Base-by-base conservation (phyloP, 352 stramenopile species). In the Peronospora farinosa region DNA sequence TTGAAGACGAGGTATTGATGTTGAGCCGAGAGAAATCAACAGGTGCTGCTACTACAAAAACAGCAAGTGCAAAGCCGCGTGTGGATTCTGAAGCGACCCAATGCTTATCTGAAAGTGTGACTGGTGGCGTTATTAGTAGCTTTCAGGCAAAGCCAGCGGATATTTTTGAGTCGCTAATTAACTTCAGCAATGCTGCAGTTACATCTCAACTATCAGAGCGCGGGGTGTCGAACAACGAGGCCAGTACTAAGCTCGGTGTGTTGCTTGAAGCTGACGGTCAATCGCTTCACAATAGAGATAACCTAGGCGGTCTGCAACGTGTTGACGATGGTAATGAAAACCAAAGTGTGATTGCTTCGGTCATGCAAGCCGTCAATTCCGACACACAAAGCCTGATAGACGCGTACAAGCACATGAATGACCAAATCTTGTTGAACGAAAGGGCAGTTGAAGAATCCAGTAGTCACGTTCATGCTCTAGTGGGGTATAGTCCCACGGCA, bases 371-470 rank as follows among this genome's bases (percentile, higher is more conserved):
- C 12, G 10, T 44, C 37, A 31, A 37, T 21, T 57, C 41, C 12
- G 46, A 66, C 16, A 54, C 52, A 41, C 37, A 13, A 41, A 58
- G 46, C 31, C 38, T 65, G 17, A 32, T 69, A 35, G 50, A 61
- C 33, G 44, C 56, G 10, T 77, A 77, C 53, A 64, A 56, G 19
- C 41, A 66, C 38, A 50, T 71, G 31, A 75, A 76, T 37, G 50
- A 74, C 19, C 50, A 69, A 45, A 70, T 65, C 33, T 51, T 68
- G 40, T 51, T 74, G 30, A 78, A 81, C 47, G 62, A 80, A 50
- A 62, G 44, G 15, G 63, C 55, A 0, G 42, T 78, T 30, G 57
- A 64, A 31, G 54, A 66, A 36, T 62, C 52, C 48, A 57, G 30
- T 66, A 11, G 28, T 21, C 49, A 65, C 27, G 47, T 45, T 45